Base-by-base conservation (phyloP, 371 early-diverging fungal species). In the Mortierella sp. region DNA sequence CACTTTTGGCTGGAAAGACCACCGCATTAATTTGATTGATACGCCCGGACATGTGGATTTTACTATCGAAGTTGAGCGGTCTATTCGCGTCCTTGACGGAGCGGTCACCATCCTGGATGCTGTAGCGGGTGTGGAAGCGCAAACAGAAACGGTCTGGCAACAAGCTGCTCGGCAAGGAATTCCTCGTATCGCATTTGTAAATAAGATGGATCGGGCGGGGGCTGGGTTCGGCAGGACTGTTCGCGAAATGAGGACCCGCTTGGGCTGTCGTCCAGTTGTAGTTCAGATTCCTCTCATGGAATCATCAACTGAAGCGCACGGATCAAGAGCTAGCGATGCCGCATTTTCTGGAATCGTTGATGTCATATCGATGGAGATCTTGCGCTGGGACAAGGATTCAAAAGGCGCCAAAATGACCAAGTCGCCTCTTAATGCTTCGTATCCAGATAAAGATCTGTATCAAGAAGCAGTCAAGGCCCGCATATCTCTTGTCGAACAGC, bases 11-110 rank as follows among this genome's bases (percentile, higher is more conserved):
- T 98, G 98, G 98, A 82, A 88, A 22, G 89, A 88, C 49, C 89
- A 94, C 70, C 91, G 90, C 13, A 87, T 98, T 77, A 96, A 98
- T 76, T 75, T 98, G 61, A 97, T 98, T 58, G 99, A 98, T 76
- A 98, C 98, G 4, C 98, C 99, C 0, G 99, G 99, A 0, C 99
- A 98, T 68, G 95, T 96, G 0, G 98, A 98, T 83, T 98, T 98
- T 67, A 97, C 96, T 0, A 92, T 98, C 61, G 99, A 98, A 77
- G 98, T 98, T 0, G 98, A 98, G 76, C 88, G 98, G 1, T 89
- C 95, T 6, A 86, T 98, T 15, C 90, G 97, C 3, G 97, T 98
- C 0, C 86, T 98, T 17, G 99, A 98, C 72, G 98, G 98, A 29
- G 96, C 96, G 0, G 96, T 98, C 4, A 89, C 93, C 0, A 91